These are phyloP conservation scores for Aspergillus sp. DNA, from an alignment of 2,329 filamentous ascomycete species.

Conservation along the genomic window DNA sequence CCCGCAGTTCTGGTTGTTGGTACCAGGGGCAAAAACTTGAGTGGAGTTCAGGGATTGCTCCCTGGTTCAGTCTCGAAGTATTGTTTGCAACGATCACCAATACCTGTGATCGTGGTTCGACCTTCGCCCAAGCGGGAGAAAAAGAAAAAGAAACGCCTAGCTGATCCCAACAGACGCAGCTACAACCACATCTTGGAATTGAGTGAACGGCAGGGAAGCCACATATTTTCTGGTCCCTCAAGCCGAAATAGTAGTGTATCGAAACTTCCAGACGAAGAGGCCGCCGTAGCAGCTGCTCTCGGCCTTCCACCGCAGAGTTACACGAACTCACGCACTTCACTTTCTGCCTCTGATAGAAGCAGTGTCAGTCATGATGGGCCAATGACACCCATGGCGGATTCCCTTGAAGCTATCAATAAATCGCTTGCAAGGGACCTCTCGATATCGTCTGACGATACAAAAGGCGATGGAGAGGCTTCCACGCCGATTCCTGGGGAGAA, in stretches of 20 bases:
- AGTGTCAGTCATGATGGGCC: slow-evolving; percentile 34
- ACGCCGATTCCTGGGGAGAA: not conserved
- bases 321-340: slow-evolving; percentile 32
- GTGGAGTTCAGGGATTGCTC: slow-evolving; percentile 81
- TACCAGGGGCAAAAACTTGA: slow-evolving; percentile 78
- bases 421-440: slow-evolving; percentile 23
- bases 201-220: slow-evolving; percentile 52
- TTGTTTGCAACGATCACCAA: slow-evolving; percentile 87
- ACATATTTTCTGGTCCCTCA: slow-evolving; percentile 53
- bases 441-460: slow-evolving; percentile 26
- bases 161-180: slow-evolving; percentile 71
- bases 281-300: slow-evolving; percentile 51
- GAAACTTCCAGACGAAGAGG: slow-evolving; percentile 48
- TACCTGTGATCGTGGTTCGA: slow-evolving; percentile 88
- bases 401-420: slow-evolving; percentile 27
- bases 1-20: slow-evolving; percentile 89
- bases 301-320: slow-evolving; percentile 41
- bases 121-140: slow-evolving; percentile 84
- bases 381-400: slow-evolving; percentile 20
- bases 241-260: slow-evolving; percentile 48
- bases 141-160: slow-evolving; percentile 81
- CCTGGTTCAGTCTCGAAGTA: slow-evolving; percentile 93
- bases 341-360: slow-evolving; percentile 36
- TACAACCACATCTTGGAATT: slow-evolving; percentile 77
- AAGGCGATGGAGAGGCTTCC: slow-evolving; percentile 11